Percentiles rank a stretch among this genome's conserved stretches.
phyloP scores from a whole-genome alignment of 768 basidiomycete genomes.

The Auricularia auricula-judae region DNA sequence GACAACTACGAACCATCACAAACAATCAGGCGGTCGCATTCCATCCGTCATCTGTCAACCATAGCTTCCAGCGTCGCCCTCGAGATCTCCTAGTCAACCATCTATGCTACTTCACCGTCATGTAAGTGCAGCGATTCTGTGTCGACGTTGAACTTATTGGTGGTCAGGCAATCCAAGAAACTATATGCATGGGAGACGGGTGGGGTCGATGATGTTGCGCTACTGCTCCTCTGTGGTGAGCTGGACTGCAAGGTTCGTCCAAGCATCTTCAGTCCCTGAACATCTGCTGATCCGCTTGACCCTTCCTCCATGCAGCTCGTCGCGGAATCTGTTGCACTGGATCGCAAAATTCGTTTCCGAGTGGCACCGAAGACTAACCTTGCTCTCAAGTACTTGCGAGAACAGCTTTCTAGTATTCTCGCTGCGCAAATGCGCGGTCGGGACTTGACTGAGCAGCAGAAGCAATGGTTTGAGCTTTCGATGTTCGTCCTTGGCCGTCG shows the following conservation, averaged over 20 bases:
- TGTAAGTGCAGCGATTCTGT: constrained; percentile 33
- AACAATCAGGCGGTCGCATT: constrained; percentile 73
- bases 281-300: not conserved
- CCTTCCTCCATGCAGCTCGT: constrained; percentile 39
- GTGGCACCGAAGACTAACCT: constrained; percentile 59
- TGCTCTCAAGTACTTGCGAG: constrained; percentile 72
- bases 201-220: constrained; percentile 71
- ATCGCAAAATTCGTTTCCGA: constrained; percentile 74
- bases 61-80: constrained; percentile 39
- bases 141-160: not conserved
- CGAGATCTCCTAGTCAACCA: constrained; percentile 65
- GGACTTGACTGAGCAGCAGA: constrained; percentile 44
- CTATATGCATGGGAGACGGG: constrained; percentile 91
- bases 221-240: constrained; percentile 83
- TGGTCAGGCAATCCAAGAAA: constrained; percentile 79
- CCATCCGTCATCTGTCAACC: constrained; percentile 91
- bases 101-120: constrained; percentile 79
- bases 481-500: constrained; percentile 42
- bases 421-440: constrained; percentile 58
- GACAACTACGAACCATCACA: constrained; percentile 64
- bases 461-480: constrained; percentile 64
- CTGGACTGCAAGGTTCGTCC: constrained; percentile 68
- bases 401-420: constrained; percentile 46
- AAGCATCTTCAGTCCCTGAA: not conserved
- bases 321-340: constrained; percentile 62